Evolutionary conservation across 2,329 filamentous ascomycete genomes (phyloP), one percentile per base, ranked within the genome.

Genomic region (Dactylellina drechsleri): DNA sequence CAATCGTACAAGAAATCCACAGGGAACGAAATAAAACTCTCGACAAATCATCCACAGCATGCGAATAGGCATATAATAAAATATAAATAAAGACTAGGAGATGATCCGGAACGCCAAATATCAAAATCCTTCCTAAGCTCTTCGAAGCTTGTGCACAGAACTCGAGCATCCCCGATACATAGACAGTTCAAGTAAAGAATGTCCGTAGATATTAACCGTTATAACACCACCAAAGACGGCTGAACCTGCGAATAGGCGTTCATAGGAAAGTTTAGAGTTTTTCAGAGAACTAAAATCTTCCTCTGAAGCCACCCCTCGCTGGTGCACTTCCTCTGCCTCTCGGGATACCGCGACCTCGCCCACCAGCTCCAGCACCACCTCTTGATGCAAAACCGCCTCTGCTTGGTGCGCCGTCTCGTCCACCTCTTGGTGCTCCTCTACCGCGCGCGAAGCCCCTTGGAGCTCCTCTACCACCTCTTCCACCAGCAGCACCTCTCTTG

Each of bases 271-370:
- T 15, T n/a, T 6, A 20, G 10, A 49, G 57, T 23, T 18, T 43
- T n/a, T 13, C 4, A 18, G 23, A 1, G 15, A 18, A 18, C 53
- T 58, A 74, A 53, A 53, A 74, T 50, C 70, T 61, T 47, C 70
- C 70, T 67, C 70, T 74, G 57, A 74, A 74, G 26, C 70, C 62
- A 16, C 70, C 70, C 64, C 70, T 62, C 23, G 62, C 70, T 16
- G 70, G 70, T 20, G 70, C 70, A 36, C 70, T 74, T 64, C 70
- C 70, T 64, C 70, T 74, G 8, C 70, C 70, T 67, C 70, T 66
- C 16, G 70, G 62, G 52, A 74, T 74, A 57, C 70, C 70, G 8
- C 70, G 62, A 57, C 70, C 70, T 45, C 70, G 56, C 7, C 70
- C 70, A 41, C 70, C 70, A 4, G 23, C 23, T 23, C 23, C 23